Evolutionary conservation across 2,329 filamentous ascomycete genomes (phyloP).

Genomic region (Remersonia thermophila): DNA sequence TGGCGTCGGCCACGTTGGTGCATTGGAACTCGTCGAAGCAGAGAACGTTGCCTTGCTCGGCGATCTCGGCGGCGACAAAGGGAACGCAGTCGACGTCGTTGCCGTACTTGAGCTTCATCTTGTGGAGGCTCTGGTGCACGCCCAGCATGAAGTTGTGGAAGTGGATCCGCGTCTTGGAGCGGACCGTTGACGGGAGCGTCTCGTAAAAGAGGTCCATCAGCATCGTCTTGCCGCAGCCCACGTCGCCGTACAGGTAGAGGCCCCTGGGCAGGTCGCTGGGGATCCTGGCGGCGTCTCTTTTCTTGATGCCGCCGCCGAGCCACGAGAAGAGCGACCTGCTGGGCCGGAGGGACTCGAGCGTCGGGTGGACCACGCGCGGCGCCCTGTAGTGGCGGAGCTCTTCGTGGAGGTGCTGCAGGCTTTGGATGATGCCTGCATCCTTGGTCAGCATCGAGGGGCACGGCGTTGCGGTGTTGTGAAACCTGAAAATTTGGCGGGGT

Average conservation of each 20-base stretch:
- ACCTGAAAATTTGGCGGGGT: too few relatives aligned
- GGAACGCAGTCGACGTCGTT: conserved; percentile 83
- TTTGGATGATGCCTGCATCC: conserved; percentile 65
- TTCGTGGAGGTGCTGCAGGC: conserved; percentile 77
- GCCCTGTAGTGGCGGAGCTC: conserved; percentile 64
- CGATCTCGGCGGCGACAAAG: conserved; percentile 90
- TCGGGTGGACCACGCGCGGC: conserved; percentile 64
- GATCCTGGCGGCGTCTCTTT: conserved; percentile 37
- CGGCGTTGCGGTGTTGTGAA: too few relatives aligned
- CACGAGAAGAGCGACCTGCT: conserved; percentile 48
- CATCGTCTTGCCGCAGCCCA: conserved; percentile 98
- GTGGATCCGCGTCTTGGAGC: conserved; percentile 81
- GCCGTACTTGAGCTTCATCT: conserved; percentile 78
- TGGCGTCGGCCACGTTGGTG: conserved; percentile 95
- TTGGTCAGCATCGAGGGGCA: not conserved
- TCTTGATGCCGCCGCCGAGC: conserved; percentile 39
- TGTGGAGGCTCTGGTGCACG: conserved; percentile 81
- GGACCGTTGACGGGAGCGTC: conserved; percentile 68
- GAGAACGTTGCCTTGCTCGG: conserved; percentile 68
- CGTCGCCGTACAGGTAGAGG: conserved; percentile 90
- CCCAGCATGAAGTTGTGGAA: conserved; percentile 99
- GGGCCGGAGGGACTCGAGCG: conserved; percentile 54
- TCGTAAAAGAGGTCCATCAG: conserved; percentile 98
- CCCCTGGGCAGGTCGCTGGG: conserved; percentile 71
- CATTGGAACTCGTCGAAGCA: conserved; percentile 99